Conservation (phyloP, 73 alveolate genomes). For the Paraurostyla sp. region DNA sequence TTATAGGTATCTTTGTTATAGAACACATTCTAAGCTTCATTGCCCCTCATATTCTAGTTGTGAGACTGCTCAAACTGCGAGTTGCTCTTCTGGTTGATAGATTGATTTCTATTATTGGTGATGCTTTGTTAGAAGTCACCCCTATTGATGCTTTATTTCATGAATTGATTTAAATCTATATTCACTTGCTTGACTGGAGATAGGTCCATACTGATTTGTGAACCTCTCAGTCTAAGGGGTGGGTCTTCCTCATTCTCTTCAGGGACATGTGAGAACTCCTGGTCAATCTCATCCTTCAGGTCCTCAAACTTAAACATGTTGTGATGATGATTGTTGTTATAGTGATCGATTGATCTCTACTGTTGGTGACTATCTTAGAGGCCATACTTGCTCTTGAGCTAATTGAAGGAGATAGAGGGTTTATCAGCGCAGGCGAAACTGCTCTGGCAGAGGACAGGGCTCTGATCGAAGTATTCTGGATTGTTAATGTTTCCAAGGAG, state of each 20-base stretch:
- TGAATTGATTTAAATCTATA: conserved; percentile 17
- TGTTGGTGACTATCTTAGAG: not conserved
- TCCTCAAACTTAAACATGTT: conserved; percentile 20
- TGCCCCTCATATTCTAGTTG: not conserved
- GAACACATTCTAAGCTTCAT: not conserved
- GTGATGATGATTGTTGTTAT: not conserved
- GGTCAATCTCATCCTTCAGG: conserved; percentile 24
- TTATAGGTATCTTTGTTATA: not conserved
- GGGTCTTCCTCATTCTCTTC: conserved; percentile 57
- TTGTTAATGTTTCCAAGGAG: conserved; percentile 13
- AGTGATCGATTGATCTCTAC: no score
- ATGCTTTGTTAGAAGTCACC: not conserved
- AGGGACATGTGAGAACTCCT: conserved; percentile 21
- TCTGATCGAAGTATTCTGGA: conserved; percentile 16
- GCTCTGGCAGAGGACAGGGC: not conserved
- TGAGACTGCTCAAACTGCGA: not conserved
- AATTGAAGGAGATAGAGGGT: conserved; percentile 29
- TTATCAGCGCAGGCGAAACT: conserved; percentile 27
- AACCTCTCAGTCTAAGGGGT: conserved; percentile 3
- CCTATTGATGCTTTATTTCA: not conserved
- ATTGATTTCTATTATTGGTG: not conserved
- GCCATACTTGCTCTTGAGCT: conserved; percentile 34
- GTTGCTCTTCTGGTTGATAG: not conserved
- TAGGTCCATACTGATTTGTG: not conserved
- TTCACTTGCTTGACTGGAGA: conserved; percentile 17